phyloP scores from a whole-genome alignment of 768 basidiomycete genomes.

The Termitomyces sp. region DNA sequence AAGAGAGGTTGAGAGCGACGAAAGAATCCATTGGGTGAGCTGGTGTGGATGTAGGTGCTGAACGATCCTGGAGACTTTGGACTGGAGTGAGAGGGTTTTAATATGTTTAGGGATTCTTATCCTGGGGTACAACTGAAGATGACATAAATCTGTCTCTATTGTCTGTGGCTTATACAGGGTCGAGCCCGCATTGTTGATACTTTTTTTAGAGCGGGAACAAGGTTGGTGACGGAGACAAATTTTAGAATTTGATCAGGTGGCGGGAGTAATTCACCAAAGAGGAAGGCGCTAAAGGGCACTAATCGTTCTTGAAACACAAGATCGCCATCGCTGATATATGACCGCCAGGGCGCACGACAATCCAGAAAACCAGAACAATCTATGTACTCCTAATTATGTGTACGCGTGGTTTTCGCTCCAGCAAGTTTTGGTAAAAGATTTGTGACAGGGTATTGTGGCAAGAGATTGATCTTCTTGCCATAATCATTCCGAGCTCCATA shows the following conservation, averaged over 20 bases:
- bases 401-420: too few relatives aligned
- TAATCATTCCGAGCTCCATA: too few relatives aligned
- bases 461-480: too few relatives aligned
- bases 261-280: background rate
- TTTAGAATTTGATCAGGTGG: background rate
- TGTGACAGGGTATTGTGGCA: too few relatives aligned
- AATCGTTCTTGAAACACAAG: too few relatives aligned
- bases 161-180: background rate
- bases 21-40: constrained; percentile 1
- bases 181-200: background rate
- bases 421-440: too few relatives aligned
- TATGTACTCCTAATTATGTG: too few relatives aligned
- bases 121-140: background rate
- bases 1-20: background rate
- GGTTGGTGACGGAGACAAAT: background rate
- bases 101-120: background rate
- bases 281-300: too few relatives aligned
- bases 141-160: background rate
- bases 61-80: background rate
- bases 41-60: background rate
- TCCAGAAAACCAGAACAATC: too few relatives aligned
- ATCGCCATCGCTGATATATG: too few relatives aligned
- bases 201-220: background rate
- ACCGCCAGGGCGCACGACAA: too few relatives aligned
- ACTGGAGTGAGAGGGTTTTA: background rate